These are phyloP conservation scores for Synchytrium microbalum DNA, from an alignment of 371 early-diverging fungal genomes.

Conservation along the genomic window DNA sequence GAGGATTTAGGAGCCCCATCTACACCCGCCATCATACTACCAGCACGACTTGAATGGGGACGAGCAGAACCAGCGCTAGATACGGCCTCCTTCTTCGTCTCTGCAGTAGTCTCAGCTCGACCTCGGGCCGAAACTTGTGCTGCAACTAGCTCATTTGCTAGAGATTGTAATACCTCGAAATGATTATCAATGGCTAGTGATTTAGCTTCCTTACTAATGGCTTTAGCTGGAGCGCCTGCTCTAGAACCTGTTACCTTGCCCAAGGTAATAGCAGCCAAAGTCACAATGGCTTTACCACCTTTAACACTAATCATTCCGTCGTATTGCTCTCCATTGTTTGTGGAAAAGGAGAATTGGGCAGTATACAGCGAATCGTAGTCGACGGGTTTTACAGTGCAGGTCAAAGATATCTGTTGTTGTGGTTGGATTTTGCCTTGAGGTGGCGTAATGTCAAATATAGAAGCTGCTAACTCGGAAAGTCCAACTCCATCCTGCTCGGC, in stretches of 20 bases:
- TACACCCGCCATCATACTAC: conserved; percentile 17
- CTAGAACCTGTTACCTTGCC: not conserved
- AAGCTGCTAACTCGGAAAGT: conserved; percentile 29
- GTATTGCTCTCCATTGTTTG: conserved; percentile 44
- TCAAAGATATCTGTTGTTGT: conserved; percentile 18
- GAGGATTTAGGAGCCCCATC: conserved; percentile 6
- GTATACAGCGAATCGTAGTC: conserved; percentile 32
- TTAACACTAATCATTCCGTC: conserved; percentile 28
- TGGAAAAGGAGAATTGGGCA: conserved; percentile 31
- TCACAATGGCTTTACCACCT: conserved; percentile 50
- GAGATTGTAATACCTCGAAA: not conserved
- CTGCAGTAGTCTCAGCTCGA: not conserved
- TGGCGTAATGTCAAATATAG: conserved; percentile 38
- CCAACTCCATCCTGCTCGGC: conserved; percentile 25
- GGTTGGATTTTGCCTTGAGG: conserved; percentile 32
- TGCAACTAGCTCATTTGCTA: not conserved
- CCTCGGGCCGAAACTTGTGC: not conserved
- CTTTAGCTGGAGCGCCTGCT: not conserved
- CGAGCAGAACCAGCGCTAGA: not conserved
- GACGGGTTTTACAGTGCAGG: conserved; percentile 23
- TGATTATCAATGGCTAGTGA: not conserved
- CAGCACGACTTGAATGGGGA: not conserved
- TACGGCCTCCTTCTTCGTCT: not conserved
- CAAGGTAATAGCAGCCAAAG: conserved; percentile 34
- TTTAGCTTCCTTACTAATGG: not conserved